Evolutionary conservation across 371 early-diverging fungal species (phyloP).

Genomic region (Mucor racemosus): DNA sequence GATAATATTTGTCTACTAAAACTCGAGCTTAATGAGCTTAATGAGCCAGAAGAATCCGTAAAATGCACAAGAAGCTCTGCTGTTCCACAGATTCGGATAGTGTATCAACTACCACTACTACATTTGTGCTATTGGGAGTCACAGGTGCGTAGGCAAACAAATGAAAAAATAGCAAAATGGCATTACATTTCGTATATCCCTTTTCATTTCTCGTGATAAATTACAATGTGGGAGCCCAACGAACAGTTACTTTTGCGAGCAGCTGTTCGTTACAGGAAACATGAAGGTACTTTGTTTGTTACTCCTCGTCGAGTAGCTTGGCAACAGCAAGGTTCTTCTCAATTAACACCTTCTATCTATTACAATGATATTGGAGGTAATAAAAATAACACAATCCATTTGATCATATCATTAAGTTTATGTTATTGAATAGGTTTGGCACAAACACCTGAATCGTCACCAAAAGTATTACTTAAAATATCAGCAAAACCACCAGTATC

Average conservation of each 20-base stretch:
- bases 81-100: no score
- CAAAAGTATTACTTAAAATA: conserved; percentile 49
- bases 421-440: conserved; percentile 24
- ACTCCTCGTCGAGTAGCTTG: conserved; percentile 62
- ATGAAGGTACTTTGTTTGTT: conserved; percentile 58
- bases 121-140: not conserved
- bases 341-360: conserved; percentile 47
- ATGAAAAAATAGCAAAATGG: not conserved
- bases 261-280: conserved; percentile 52
- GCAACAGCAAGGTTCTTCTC: conserved; percentile 58
- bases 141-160: not conserved
- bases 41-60: no score
- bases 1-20: no score
- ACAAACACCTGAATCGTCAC: conserved; percentile 49
- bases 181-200: not conserved
- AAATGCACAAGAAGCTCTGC: no score
- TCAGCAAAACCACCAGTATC: conserved; percentile 33
- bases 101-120: no score
- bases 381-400: not conserved
- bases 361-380: conserved; percentile 49
- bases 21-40: no score
- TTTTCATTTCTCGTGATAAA: not conserved
- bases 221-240: conserved; percentile 62
- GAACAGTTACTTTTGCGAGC: conserved; percentile 59
- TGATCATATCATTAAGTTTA: not conserved